phyloP scores from a whole-genome alignment of 1,139 yeast genomes.

The Wickerhamiella pararugosa region DNA sequence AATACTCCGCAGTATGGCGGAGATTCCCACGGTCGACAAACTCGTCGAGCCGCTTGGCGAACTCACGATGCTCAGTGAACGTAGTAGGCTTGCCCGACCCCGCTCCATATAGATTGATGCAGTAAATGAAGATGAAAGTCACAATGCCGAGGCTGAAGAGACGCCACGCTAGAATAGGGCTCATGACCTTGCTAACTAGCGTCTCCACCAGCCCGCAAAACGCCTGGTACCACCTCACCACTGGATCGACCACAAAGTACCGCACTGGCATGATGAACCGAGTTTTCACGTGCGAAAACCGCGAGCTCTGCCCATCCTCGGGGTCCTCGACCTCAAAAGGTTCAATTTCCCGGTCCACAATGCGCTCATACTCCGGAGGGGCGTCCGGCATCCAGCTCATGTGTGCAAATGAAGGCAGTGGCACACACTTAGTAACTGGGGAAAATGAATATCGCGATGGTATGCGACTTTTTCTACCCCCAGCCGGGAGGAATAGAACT shows the following conservation, averaged over 20 bases:
- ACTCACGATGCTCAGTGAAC: slow-evolving; percentile 32
- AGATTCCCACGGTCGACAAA: slow-evolving; percentile 43
- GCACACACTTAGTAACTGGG: neutral
- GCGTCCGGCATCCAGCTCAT: slow-evolving; percentile 5
- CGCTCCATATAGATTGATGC: slow-evolving; percentile 29
- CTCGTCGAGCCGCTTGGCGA: slow-evolving; percentile 35
- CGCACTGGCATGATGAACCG: slow-evolving; percentile 38
- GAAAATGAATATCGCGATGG: slow-evolving; percentile 36
- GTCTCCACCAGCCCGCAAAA: slow-evolving; percentile 38
- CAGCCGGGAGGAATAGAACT: slow-evolving; percentile 98
- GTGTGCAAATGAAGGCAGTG: neutral
- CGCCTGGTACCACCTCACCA: slow-evolving; percentile 41
- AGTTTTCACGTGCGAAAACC: slow-evolving; percentile 24
- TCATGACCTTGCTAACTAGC: slow-evolving; percentile 51
- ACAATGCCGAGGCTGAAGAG: slow-evolving; percentile 52
- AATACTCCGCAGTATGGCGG: slow-evolving; percentile 56
- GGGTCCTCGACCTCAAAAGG: slow-evolving; percentile 32
- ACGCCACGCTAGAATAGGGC: slow-evolving; percentile 72
- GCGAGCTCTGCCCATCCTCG: slow-evolving; percentile 13
- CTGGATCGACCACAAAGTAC: slow-evolving; percentile 45
- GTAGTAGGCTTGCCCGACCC: slow-evolving; percentile 6
- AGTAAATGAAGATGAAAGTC: slow-evolving; percentile 37
- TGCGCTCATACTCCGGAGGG: slow-evolving; percentile 8
- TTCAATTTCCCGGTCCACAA: slow-evolving; percentile 19
- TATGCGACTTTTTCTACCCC: slow-evolving; percentile 94